phyloP scores from a whole-genome alignment of 208 protist species.

The Leishmania major region DNA sequence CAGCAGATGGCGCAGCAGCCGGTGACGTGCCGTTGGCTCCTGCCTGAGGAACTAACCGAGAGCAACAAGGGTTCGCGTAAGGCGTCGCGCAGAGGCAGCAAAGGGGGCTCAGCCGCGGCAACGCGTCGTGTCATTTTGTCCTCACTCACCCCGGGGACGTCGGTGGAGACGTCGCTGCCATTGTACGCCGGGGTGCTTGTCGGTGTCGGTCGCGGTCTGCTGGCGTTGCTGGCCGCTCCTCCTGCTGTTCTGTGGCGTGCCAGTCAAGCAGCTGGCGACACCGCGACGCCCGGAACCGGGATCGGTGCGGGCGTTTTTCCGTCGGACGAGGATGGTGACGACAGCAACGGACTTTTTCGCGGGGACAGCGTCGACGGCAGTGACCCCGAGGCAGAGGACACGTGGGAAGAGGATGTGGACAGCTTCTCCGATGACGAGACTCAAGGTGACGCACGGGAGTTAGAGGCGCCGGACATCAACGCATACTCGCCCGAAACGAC shows the following conservation, averaged over 20 bases:
- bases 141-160: slow-evolving; percentile 1
- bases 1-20: slow-evolving; percentile 23
- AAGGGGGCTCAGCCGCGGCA: neutral
- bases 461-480: neutral
- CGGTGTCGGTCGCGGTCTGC: slow-evolving; percentile 22
- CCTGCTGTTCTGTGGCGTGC: slow-evolving; percentile 2
- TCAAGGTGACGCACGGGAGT: neutral
- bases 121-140: neutral
- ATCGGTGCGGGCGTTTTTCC: neutral
- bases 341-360: slow-evolving; percentile 19
- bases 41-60: slow-evolving; percentile 16
- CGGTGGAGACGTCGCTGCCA: slow-evolving; percentile 22
- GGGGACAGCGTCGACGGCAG: slow-evolving; percentile 5
- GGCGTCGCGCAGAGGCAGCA: neutral
- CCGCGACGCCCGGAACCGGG: neutral
- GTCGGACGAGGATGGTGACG: slow-evolving; percentile 11
- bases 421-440: neutral
- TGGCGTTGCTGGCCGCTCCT: slow-evolving; percentile 20
- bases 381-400: slow-evolving; percentile 23
- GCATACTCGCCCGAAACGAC: neutral
- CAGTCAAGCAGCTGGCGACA: slow-evolving; percentile 6
- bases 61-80: neutral
- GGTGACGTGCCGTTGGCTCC: slow-evolving; percentile 26
- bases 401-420: slow-evolving; percentile 26
- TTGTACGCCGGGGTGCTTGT: slow-evolving; percentile 29